Conservation (phyloP, 148 eudicot genomes). For the Heliamphora exappendiculata region DNA sequence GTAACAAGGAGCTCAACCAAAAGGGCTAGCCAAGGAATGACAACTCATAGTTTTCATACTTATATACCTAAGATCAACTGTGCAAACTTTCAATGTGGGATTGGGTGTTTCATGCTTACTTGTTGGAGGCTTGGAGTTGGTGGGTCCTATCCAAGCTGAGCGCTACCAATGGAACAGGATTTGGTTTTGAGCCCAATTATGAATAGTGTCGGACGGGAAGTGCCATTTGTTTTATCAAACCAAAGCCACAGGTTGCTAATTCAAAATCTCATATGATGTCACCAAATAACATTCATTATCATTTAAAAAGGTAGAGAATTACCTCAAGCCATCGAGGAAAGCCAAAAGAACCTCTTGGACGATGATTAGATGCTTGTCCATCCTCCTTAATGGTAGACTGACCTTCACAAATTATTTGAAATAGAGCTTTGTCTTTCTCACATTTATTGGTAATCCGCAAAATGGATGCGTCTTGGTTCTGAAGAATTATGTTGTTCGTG, state of each 20-base stretch:
- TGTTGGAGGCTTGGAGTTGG: background rate
- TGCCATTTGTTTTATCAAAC: background rate
- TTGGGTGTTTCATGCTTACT: no score
- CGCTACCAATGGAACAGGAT: no score
- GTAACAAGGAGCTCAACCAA: no score
- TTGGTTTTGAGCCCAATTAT: background rate
- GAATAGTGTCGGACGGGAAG: background rate
- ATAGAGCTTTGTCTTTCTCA: constrained; percentile 48
- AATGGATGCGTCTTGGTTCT: constrained; percentile 65
- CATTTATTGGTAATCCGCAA: constrained; percentile 77
- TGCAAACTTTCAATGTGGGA: no score
- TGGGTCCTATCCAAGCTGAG: background rate
- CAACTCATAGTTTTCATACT: no score
- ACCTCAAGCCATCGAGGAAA: constrained; percentile 98
- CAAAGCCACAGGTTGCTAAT: background rate
- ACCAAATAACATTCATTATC: background rate
- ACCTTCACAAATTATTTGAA: constrained; percentile 70
- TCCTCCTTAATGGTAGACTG: constrained; percentile 55
- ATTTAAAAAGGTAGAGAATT: constrained; percentile 17
- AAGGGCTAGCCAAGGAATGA: no score
- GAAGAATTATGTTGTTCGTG: constrained; percentile 90
- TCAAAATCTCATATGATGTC: background rate
- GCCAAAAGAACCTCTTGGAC: constrained; percentile 83
- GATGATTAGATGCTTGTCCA: constrained; percentile 62
- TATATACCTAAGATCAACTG: no score